Base-by-base conservation (phyloP, 306 rosid genomes). In the Quercus variabilis region DNA sequence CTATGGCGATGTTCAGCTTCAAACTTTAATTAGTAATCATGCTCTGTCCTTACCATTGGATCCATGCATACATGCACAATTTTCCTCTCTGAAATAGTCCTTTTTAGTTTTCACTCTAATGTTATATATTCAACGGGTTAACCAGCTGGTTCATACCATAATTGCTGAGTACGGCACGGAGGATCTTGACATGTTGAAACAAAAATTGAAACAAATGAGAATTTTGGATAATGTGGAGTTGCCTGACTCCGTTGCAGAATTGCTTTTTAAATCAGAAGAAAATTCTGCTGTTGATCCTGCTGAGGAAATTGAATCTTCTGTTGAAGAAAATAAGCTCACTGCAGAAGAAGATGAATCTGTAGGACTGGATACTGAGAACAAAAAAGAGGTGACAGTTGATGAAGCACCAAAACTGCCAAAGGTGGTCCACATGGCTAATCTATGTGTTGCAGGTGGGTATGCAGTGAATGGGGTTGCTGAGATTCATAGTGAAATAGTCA, bases 391-490 rank as follows among this genome's bases (percentile, higher is more conserved):
- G 80, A 76, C 83, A 86, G 87, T 86, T 11, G 86, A 77, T 74
- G 85, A 92, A 38, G 71, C 74, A 49, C 94, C 92, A 19, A 91
- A 86, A 86, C 97, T 88, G 52, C 97, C 97, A 20, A 95, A 95
- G 88, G 55, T 91, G 87, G 98, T 95, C 76, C 98, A 88, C 19
- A 95, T 95, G 99, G 99, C 99, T 74, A 95, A 95, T 83, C 97
- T 95, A 43, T 90, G 88, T 88, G 97, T 93, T 80, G 99, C 86
- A 70, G 97, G 98, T 77, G 99, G 99, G 83, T 96, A 92, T 90
- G 96, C 96, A 65, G 99, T 95, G 75, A 95, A 95, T 73, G 99
- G 99, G 77, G 99, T 95, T 81, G 99, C 99, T 19, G 98, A 88
- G 91, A 95, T 95, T 83, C 99, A 95, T 71, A 95, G 96, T 85